phyloP scores from a whole-genome alignment of 495 filamentous ascomycete genomes.

The Trichoderma asperelloides region DNA sequence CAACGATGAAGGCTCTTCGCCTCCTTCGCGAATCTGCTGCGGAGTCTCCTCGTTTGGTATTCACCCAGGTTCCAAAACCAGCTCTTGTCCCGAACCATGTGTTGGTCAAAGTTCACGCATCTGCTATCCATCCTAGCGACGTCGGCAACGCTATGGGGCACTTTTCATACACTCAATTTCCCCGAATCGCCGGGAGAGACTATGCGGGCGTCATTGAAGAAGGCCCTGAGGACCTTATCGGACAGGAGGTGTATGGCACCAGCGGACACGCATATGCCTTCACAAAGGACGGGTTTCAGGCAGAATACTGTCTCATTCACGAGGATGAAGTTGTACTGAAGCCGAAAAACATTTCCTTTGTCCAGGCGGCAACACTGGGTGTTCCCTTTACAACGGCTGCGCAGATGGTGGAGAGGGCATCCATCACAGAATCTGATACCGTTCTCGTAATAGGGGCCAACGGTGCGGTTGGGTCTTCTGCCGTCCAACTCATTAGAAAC shows the following conservation, averaged over 20 bases:
- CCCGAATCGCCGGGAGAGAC: neutral
- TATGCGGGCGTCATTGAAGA: neutral
- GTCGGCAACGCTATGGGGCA: neutral
- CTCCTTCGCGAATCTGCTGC: neutral
- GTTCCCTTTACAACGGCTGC: neutral
- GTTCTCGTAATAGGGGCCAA: neutral
- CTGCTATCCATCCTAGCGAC: neutral
- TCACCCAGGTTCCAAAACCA: neutral
- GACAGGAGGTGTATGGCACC: neutral
- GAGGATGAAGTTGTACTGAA: neutral
- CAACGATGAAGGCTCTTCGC: neutral
- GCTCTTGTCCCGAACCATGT: neutral
- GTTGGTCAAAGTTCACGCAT: neutral
- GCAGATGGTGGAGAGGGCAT: conserved; percentile 1
- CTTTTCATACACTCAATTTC: neutral
- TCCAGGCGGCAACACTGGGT: neutral
- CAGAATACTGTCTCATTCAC: neutral
- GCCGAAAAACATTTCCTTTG: neutral
- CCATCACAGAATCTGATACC: neutral
- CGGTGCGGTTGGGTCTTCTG: neutral
- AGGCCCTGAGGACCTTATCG: neutral
- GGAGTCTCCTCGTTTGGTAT: neutral
- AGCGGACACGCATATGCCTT: neutral
- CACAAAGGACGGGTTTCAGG: conserved; percentile 1
- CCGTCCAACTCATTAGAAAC: neutral